Evolutionary conservation across 257 asterid species (phyloP).

Genomic region (Pogostemon cablin): DNA sequence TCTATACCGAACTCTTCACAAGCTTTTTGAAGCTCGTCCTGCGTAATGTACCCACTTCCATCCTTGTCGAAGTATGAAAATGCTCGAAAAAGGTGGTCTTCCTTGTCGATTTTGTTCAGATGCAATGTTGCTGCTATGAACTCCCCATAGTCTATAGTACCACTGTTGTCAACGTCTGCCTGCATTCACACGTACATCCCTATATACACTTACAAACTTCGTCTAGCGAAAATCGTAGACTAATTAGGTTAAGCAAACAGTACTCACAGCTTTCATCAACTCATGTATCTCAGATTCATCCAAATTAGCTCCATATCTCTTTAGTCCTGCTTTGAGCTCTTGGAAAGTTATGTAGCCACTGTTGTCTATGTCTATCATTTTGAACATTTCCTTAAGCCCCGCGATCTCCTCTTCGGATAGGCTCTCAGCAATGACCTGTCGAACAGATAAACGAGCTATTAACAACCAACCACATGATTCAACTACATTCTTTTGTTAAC

Average conservation of each 20-base stretch:
- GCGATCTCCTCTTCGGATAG: constrained; percentile 60
- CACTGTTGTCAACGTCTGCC: constrained; percentile 56
- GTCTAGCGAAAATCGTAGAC: neutral
- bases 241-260: neutral
- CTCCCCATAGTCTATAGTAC: constrained; percentile 58
- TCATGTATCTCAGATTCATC: constrained; percentile 47
- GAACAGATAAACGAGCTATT: too few species aligned
- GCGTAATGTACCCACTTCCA: constrained; percentile 55
- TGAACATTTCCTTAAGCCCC: constrained; percentile 56
- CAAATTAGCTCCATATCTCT: constrained; percentile 49
- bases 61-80: constrained; percentile 56
- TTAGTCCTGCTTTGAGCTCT: constrained; percentile 54
- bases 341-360: constrained; percentile 56
- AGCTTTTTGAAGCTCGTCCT: constrained; percentile 56
- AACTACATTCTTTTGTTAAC: neutral
- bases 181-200: neutral
- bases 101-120: constrained; percentile 49
- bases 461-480: too few species aligned
- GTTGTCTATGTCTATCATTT: constrained; percentile 49
- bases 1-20: constrained; percentile 52
- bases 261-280: constrained; percentile 52
- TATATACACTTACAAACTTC: too few species aligned
- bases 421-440: constrained; percentile 54
- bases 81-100: constrained; percentile 48
- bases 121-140: constrained; percentile 59